Evolutionary conservation across 2,329 filamentous ascomycete species (phyloP).

Genomic region (Cercospora sp.): DNA sequence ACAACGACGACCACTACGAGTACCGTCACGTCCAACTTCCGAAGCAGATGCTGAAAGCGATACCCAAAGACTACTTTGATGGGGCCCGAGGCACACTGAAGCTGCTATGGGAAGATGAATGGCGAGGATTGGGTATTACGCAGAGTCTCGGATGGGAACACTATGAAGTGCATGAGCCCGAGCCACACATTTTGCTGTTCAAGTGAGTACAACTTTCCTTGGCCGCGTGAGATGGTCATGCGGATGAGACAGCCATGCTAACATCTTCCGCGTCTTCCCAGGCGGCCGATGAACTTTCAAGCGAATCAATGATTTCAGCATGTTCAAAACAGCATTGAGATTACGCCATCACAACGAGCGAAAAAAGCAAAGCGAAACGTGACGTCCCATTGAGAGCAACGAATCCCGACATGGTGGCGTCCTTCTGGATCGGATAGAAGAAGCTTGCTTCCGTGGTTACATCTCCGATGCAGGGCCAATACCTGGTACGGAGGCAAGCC

Average conservation of each 20-base stretch:
- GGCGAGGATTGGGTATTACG: slow-evolving; percentile 94
- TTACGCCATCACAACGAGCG: not conserved
- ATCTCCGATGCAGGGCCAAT: not conserved
- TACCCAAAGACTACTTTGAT: slow-evolving; percentile 94
- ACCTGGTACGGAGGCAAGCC: not conserved
- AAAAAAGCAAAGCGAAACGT: not conserved
- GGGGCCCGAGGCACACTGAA: slow-evolving; percentile 87
- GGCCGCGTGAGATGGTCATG: not conserved
- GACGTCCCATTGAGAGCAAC: not conserved
- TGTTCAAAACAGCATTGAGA: not conserved
- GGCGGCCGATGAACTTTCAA: slow-evolving; percentile 29
- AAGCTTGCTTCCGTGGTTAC: not conserved
- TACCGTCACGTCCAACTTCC: slow-evolving; percentile 97
- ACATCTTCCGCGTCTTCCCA: not conserved
- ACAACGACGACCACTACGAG: slow-evolving; percentile 88
- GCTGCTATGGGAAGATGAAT: slow-evolving; percentile 96
- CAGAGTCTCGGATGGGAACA: slow-evolving; percentile 99
- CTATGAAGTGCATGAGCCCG: slow-evolving; percentile 97
- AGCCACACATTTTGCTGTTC: slow-evolving; percentile 97
- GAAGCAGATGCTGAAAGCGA: slow-evolving; percentile 96
- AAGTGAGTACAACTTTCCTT: slow-evolving; percentile 65
- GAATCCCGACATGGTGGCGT: not conserved
- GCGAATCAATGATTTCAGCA: slow-evolving; percentile 11
- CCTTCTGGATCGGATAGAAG: not conserved
- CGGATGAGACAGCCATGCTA: not conserved